Conservation (phyloP, 352 stramenopile genomes). For the Pythium angustatum region DNA sequence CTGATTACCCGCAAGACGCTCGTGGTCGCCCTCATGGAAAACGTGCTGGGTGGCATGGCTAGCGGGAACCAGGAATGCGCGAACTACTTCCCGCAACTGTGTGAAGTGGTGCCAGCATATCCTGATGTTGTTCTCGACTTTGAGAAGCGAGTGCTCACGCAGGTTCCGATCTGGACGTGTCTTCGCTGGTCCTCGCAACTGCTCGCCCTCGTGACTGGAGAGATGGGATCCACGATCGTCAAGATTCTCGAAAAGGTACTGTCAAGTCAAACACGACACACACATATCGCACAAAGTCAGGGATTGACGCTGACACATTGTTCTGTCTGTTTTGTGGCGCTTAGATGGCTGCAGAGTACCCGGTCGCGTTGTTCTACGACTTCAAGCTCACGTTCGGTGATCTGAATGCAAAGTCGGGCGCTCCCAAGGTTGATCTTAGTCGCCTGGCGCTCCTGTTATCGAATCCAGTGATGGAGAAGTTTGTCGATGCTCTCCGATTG, state of each 20-base stretch:
- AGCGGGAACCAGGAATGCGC: conserved; percentile 61
- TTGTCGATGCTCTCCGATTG: conserved; percentile 74
- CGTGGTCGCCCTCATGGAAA: conserved; percentile 51
- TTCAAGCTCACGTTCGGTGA: conserved; percentile 68
- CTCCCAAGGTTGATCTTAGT: conserved; percentile 49
- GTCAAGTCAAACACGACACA: neutral
- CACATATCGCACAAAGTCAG: neutral
- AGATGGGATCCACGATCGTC: conserved; percentile 57
- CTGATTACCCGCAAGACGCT: conserved; percentile 45
- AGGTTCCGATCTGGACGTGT: conserved; percentile 78
- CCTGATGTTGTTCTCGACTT: conserved; percentile 48
- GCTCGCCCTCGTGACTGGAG: conserved; percentile 64
- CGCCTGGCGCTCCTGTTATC: conserved; percentile 49
- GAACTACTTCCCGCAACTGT: conserved; percentile 77
- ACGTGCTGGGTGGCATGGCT: conserved; percentile 66
- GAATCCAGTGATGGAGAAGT: conserved; percentile 82
- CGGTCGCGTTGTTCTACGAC: conserved; percentile 78
- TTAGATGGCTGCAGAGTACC: conserved; percentile 75
- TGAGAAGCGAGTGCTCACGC: conserved; percentile 42
- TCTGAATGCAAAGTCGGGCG: conserved; percentile 18
- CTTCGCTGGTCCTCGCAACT: conserved; percentile 78
- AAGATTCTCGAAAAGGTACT: conserved; percentile 72
- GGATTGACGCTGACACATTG: neutral
- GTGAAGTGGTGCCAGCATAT: conserved; percentile 58
- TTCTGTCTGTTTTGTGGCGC: neutral